Conservation (phyloP, 306 rosid genomes). For the Casuarina glauca region DNA sequence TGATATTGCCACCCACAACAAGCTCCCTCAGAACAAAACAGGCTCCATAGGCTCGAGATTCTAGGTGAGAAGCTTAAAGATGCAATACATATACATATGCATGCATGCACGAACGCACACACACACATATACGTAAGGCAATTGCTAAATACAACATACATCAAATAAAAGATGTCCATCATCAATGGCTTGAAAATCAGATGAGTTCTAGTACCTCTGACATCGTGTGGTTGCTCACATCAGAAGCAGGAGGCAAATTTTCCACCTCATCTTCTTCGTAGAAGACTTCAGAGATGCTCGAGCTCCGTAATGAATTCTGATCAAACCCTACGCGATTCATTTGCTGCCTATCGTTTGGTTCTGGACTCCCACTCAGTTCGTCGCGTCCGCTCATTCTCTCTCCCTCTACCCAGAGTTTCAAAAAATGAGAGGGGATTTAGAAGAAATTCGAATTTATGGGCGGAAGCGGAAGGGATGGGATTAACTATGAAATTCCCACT, state of each 20-base stretch:
- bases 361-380: no score
- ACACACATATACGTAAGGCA: neutral
- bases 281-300: slow-evolving; percentile 58
- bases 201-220: slow-evolving; percentile 69
- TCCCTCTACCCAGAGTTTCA: no score
- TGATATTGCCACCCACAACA: neutral
- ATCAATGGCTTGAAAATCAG: slow-evolving; percentile 25
- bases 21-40: neutral
- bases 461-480: no score
- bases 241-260: slow-evolving; percentile 83
- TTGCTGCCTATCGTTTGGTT: no score
- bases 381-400: no score
- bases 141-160: slow-evolving; percentile 12
- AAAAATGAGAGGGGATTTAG: no score
- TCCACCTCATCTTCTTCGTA: slow-evolving; percentile 74
- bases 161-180: neutral
- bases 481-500: no score
- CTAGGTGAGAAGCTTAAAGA: no score
- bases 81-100: no score
- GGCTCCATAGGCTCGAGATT: no score
- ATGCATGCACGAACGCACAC: no score
- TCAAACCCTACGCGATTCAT: slow-evolving; percentile 53
- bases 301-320: slow-evolving; percentile 63
- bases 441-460: no score
- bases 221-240: slow-evolving; percentile 91